Evolutionary conservation across 2,329 filamentous ascomycete genomes (phyloP), one percentile per base, ranked within the genome.

Genomic region (Talaromyces sp.): DNA sequence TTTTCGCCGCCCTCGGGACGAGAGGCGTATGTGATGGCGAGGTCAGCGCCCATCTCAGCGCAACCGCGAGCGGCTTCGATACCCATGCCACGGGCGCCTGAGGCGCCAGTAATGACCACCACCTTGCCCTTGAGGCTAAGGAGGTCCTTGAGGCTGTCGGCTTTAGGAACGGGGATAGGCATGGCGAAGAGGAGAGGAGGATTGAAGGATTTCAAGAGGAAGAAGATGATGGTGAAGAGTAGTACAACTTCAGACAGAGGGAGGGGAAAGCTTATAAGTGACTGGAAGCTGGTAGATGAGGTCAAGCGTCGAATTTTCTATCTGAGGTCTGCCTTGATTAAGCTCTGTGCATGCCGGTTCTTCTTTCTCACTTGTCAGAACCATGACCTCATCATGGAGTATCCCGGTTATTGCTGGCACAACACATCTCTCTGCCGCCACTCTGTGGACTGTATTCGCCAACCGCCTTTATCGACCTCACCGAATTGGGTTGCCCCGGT

Each of bases 1-100:
- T 84, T 84, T 75, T 86, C 80, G 54, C 82, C 85, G 45, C 85
- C 85, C 52, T 82, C 75, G 1, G 81, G 74, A 45, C 84, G 82
- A 13, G 83, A 85, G 56, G 83, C 72, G 75, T 87, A 87, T 62
- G 88, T 92, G 71, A 87, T 81, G 68, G 84, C 84, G 32, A 87
- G 70, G 69, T 86, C 78, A 64, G 84, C 84, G 49, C 84, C 84
- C 75, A 84, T 83, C 71, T 87, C 84, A 56, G 84, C 84, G 67
- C 81, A 84, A 61, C 83, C 84, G 46, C 84, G 83, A 45, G 85
- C 85, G 55, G 84, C 85, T 70, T 86, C 84, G 54, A 85, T 86
- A 55, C 85, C 85, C 77, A 88, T 87, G 50, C 85, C 85, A 55
- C 82, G 84, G 51, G 89, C 82, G 9, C 85, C 85, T 16, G 75